Evolutionary conservation across 176 grass and related monocot species (phyloP), one percentile per base, ranked within the genome.

Genomic region (Paspalum notatum): DNA sequence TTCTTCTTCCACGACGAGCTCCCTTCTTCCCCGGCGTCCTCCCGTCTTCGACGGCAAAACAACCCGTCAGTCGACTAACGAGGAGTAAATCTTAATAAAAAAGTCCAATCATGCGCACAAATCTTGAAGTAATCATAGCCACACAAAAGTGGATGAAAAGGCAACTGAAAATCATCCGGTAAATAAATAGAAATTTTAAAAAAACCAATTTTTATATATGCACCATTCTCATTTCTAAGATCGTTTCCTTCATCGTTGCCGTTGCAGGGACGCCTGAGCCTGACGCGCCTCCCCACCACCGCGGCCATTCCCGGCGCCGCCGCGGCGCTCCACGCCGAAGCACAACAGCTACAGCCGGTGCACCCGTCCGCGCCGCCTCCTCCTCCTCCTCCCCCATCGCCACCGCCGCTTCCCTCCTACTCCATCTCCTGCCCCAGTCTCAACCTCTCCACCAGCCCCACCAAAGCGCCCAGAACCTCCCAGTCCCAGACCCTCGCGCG

Each of bases 401-500:
- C 17, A 48, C 45, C 22, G 0, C 63, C 70, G 13, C 72, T 16
- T 21, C 65, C 37, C 0, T 54, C 58, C 56, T 82, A 89, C 72
- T 52, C 72, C 48, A 72, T 85, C 39, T 81, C 83, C 74, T 89
- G 87, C 32, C 66, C 82, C 71, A 15, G 7, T 5, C 43, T 14
- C 78, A 89, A 82, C 48, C 7, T 62, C 46, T 80, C 87, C 72
- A 45, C 87, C 72, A 45, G 6, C 59, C 11, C 49, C 47, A 9
- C 53, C 54, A 22, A 37, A 80, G 5, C 50, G 15, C 38, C 25
- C 69, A 46, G 60, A 76, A 13, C 50, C 76, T 56, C 80, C 26
- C 90, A 79, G 72, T 56, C 80, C 26, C 90, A 79, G 72, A 83
- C 83, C 69, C 76, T 90, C 57, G 2, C 47, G 40, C 79, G 73